Conservation (phyloP, 2,329 filamentous ascomycete genomes). For the Ascocoryne sarcoides region DNA sequence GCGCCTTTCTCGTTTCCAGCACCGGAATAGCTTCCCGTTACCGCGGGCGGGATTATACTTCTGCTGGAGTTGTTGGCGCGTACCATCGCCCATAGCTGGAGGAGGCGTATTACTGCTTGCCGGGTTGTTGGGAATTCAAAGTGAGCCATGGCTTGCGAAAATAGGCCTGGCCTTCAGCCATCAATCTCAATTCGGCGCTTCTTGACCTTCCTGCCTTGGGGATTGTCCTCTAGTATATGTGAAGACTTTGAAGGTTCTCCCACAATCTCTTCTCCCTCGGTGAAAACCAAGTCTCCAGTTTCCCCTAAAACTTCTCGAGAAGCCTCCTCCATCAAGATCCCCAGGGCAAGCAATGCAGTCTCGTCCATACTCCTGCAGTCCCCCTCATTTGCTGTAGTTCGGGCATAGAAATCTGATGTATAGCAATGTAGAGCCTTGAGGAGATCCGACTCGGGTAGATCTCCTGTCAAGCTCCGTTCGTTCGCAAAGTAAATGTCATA, state of each 20-base stretch:
- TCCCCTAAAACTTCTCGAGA: conserved; percentile 51
- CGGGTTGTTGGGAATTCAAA: too few species aligned
- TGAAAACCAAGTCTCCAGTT: conserved; percentile 62
- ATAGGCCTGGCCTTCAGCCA: too few species aligned
- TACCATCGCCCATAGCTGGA: too few species aligned
- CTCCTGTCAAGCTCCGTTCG: conserved; percentile 42
- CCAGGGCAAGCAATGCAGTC: conserved; percentile 66
- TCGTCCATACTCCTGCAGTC: conserved; percentile 61
- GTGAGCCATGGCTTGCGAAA: too few species aligned
- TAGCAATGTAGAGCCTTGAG: conserved; percentile 63
- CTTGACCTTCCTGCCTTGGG: background rate
- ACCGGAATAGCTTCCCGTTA: too few species aligned
- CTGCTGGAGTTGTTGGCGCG: too few species aligned
- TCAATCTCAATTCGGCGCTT: background rate
- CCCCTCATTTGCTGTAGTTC: conserved; percentile 20
- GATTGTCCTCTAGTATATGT: background rate
- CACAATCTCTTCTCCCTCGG: conserved; percentile 38
- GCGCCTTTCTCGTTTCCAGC: too few species aligned
- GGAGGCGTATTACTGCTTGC: too few species aligned
- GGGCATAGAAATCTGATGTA: conserved; percentile 55
- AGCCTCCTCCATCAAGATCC: conserved; percentile 66
- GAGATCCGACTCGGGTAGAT: conserved; percentile 60
- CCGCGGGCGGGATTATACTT: too few species aligned
- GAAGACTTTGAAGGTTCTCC: too few species aligned
- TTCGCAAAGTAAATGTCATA: conserved; percentile 63